Conservation (phyloP, 2,329 filamentous ascomycete species). For the Penicillium digitatum region DNA sequence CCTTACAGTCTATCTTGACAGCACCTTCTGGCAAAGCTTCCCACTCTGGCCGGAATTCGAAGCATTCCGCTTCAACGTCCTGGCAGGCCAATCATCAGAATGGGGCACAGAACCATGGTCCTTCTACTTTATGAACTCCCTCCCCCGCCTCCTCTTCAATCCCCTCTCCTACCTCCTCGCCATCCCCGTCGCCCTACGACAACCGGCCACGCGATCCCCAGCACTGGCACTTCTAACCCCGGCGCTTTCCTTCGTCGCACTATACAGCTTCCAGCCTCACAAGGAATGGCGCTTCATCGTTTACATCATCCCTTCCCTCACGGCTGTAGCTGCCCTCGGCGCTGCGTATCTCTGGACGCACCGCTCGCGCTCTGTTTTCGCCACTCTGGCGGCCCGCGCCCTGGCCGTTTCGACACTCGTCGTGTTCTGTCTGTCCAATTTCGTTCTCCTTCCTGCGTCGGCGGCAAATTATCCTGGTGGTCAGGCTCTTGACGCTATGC, state of each 20-base stretch:
- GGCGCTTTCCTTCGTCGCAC: slow-evolving; percentile 64
- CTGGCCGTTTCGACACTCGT: slow-evolving; percentile 59
- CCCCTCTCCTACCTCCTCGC: slow-evolving; percentile 58
- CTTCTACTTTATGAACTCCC: slow-evolving; percentile 76
- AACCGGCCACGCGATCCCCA: slow-evolving; percentile 49
- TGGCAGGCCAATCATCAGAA: slow-evolving; percentile 73
- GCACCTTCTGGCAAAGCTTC: slow-evolving; percentile 82
- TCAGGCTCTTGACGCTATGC: slow-evolving; percentile 59
- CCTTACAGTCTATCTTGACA: slow-evolving; percentile 73
- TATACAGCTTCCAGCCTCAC: slow-evolving; percentile 88
- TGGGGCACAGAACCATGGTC: slow-evolving; percentile 87
- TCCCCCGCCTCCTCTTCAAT: slow-evolving; percentile 81
- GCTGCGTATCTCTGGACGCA: slow-evolving; percentile 68
- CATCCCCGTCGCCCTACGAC: slow-evolving; percentile 50
- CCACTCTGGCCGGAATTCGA: slow-evolving; percentile 84
- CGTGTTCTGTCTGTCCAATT: slow-evolving; percentile 59
- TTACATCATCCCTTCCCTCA: slow-evolving; percentile 77
- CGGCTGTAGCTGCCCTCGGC: slow-evolving; percentile 68
- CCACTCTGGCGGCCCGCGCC: slow-evolving; percentile 52
- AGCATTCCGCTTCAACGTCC: slow-evolving; percentile 86
- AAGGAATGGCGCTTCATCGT: slow-evolving; percentile 96
- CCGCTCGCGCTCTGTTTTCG: slow-evolving; percentile 57
- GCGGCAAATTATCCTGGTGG: slow-evolving; percentile 93
- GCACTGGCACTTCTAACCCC: slow-evolving; percentile 60
- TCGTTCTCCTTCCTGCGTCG: slow-evolving; percentile 73